These are phyloP conservation scores for Syzygium oleosum DNA, from an alignment of 345 rosid species.

Conservation along the genomic window DNA sequence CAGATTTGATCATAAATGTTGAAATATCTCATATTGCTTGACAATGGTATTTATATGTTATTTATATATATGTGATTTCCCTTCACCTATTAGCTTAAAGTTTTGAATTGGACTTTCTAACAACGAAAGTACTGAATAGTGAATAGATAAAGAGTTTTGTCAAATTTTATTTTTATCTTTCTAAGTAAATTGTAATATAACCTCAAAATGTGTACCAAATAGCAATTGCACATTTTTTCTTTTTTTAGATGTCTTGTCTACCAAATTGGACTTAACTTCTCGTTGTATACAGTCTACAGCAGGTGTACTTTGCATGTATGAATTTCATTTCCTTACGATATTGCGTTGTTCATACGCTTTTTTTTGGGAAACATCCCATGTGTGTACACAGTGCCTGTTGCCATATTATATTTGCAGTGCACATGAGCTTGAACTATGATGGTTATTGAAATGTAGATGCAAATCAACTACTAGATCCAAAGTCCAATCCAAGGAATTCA, in stretches of 20 bases:
- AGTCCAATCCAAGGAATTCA: too few species aligned
- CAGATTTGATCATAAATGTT: neutral
- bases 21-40: neutral
- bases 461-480: neutral
- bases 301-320: neutral
- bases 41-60: neutral
- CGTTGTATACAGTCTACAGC: neutral
- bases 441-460: neutral
- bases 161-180: neutral
- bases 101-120: too few species aligned
- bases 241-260: neutral
- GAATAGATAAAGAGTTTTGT: too few species aligned
- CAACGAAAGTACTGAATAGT: neutral
- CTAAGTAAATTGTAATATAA: neutral
- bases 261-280: neutral
- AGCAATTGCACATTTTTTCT: neutral
- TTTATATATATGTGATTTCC: too few species aligned
- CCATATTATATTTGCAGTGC: neutral
- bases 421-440: neutral
- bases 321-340: neutral
- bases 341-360: neutral
- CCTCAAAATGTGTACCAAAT: neutral
- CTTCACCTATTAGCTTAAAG: rapidly evolving
- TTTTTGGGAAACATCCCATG: neutral
- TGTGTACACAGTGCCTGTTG: neutral